A percentile compares a stretch with the other conserved stretches of the same genome.
phyloP scores from a whole-genome alignment of 768 basidiomycete species.

The Chalciporus piperatus region DNA sequence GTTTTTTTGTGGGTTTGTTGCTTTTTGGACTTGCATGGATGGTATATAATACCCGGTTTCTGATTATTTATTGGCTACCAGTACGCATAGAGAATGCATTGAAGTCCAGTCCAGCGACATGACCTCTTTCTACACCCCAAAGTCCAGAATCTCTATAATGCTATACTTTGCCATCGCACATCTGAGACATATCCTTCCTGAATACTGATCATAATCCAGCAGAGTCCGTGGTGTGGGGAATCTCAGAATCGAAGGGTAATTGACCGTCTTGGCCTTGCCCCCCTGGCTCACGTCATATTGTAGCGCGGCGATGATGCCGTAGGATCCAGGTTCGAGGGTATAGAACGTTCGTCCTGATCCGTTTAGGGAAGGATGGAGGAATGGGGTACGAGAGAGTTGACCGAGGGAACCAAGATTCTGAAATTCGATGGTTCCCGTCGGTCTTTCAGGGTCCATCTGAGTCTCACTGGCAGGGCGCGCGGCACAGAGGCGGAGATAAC shows the following conservation, averaged over 20 bases:
- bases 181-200: conserved; percentile 15
- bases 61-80: too few relatives aligned
- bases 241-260: conserved; percentile 6
- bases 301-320: conserved; percentile 1
- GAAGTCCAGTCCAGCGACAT: too few relatives aligned
- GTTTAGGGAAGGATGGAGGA: conserved; percentile 11
- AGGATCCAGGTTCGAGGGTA: background rate
- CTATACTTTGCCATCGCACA: background rate
- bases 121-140: conserved; percentile 4
- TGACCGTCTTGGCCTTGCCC: background rate
- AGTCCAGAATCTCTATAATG: conserved; percentile 15
- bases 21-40: too few relatives aligned
- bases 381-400: background rate
- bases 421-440: conserved; percentile 11
- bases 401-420: background rate
- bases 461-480: background rate
- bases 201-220: conserved; percentile 22
- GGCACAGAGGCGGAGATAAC: conserved; percentile 5
- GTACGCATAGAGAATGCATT: too few relatives aligned
- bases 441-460: background rate
- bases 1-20: background rate
- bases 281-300: conserved; percentile 11
- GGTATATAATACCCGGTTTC: too few relatives aligned
- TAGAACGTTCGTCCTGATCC: conserved; percentile 15
- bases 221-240: background rate